Evolutionary conservation across 352 stramenopile genomes (phyloP), one percentile per base, ranked within the genome.

Genomic region (Phytophthora brassicae): DNA sequence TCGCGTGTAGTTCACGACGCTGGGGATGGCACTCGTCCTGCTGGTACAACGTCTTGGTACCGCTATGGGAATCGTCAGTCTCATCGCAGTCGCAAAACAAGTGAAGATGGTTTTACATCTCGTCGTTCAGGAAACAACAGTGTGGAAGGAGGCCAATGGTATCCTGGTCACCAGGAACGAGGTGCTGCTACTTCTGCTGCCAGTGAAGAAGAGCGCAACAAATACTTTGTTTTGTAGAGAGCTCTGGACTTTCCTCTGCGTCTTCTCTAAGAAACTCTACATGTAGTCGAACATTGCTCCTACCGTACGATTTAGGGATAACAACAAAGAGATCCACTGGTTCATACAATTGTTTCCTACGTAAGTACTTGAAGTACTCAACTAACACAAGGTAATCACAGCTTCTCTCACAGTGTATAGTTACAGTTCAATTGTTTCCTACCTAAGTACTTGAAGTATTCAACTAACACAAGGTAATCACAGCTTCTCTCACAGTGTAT

Each of bases 191-290:
- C 70, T 31, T 85, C 77, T 19, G 73, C 39, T 45, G 71, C 72
- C 23, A 86, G 70, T 52, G 81, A 92, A 64, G 82, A 92, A 54
- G 78, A 89, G 50, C 80, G 82, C 59, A 89, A 68, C 68, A 92
- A 90, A 65, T 92, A 92, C 71, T 92, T 92, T 56, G 84, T 92
- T 59, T 69, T 92, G 39, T 92, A 92, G 80, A 68, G 35, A 50
- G 33, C 48, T 45, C 57, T 46, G n/a, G 20, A 36, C 54, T 33
- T 60, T 59, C 51, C 39, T 45, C 57, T 69, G 64, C 51, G 56
- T 66, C 46, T 69, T 62, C 33, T 52, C 54, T 29, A 59, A 58
- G 33, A 33, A 59, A 56, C 41, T 62, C 20, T 54, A 68, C 47
- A 16, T 31, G 26, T 29, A 66, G 42, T 57, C 64, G 28, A 45